phyloP scores from a whole-genome alignment of 2,329 filamentous ascomycete genomes.

The Intubia oerlemansii region DNA sequence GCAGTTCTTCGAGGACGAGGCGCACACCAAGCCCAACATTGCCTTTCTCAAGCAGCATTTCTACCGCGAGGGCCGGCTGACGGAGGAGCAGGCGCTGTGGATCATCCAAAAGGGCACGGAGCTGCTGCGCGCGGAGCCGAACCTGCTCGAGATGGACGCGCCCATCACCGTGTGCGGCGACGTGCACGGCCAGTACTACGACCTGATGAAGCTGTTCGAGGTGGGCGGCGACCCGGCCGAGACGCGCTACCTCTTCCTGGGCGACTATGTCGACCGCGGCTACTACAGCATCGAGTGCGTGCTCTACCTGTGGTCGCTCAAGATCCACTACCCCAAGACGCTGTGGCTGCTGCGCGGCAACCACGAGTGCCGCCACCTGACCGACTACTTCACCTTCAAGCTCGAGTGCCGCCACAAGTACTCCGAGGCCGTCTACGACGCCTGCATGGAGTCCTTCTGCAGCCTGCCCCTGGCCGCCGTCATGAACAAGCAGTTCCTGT shows the following conservation, averaged over 20 bases:
- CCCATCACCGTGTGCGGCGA: conserved; percentile 98
- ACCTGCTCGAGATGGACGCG: conserved; percentile 96
- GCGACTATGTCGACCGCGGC: conserved; percentile 93
- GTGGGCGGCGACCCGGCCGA: conserved; percentile 92
- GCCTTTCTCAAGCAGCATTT: conserved; percentile 95
- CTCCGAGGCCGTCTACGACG: conserved; percentile 86
- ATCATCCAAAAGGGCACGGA: conserved; percentile 81
- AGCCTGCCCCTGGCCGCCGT: conserved; percentile 78
- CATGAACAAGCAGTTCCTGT: conserved; percentile 99
- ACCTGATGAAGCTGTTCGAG: conserved; percentile 98
- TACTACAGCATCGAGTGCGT: conserved; percentile 99
- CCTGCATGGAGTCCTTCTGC: conserved; percentile 98
- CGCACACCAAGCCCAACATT: conserved; percentile 75
- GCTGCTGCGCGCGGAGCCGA: conserved; percentile 74
- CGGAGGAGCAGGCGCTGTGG: conserved; percentile 91
- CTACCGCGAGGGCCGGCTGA: conserved; percentile 89
- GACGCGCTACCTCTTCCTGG: conserved; percentile 89
- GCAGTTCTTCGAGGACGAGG: conserved; percentile 77
- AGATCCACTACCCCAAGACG: conserved; percentile 97
- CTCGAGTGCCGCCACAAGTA: conserved; percentile 99
- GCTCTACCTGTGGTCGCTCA: conserved; percentile 89
- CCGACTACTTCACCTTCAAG: conserved; percentile 99
- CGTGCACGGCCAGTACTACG: conserved; percentile 97
- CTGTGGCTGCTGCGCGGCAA: conserved; percentile 95
- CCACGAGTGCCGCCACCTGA: conserved; percentile 96